phyloP scores from a whole-genome alignment of 2,329 filamentous ascomycete species.

The Aspergillus melleus region DNA sequence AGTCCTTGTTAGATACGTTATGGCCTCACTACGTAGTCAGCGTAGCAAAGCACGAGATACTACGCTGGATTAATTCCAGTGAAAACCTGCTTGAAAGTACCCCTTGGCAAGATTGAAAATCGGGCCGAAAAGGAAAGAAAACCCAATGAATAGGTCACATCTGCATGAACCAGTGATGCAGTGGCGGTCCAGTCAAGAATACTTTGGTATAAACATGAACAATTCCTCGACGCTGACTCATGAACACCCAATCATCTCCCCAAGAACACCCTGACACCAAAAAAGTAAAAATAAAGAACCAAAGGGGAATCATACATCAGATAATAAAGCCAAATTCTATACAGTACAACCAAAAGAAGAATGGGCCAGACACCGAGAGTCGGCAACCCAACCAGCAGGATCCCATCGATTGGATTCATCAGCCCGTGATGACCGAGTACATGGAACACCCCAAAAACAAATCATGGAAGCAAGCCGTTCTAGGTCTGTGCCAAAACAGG shows the following conservation, averaged over 20 bases:
- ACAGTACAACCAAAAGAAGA: slow-evolving; percentile 8
- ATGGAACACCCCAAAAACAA: slow-evolving; percentile 14
- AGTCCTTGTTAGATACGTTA: no score
- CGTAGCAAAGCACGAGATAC: no score
- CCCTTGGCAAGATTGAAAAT: not conserved
- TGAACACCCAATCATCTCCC: slow-evolving; percentile 11
- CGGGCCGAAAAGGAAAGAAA: not conserved
- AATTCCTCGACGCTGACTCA: slow-evolving; percentile 10
- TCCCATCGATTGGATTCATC: slow-evolving; percentile 14
- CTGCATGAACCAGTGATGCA: slow-evolving; percentile 9
- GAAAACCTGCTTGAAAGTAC: not conserved
- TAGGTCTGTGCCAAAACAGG: slow-evolving; percentile 12
- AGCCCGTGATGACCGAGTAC: slow-evolving; percentile 14
- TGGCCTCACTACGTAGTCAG: not conserved
- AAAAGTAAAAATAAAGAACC: slow-evolving; percentile 5
- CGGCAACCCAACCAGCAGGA: slow-evolving; percentile 3
- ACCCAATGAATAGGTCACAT: slow-evolving; percentile 1
- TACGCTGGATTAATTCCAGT: not conserved
- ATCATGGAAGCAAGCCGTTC: slow-evolving; percentile 1
- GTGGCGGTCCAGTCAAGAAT: slow-evolving; percentile 3
- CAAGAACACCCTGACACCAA: not conserved
- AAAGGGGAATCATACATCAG: slow-evolving; percentile 17
- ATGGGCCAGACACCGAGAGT: slow-evolving; percentile 5
- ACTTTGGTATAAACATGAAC: slow-evolving; percentile 2
- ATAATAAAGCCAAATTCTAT: slow-evolving; percentile 13